Conservation (phyloP, 805 yeast species). For the Saturnispora sekii region DNA sequence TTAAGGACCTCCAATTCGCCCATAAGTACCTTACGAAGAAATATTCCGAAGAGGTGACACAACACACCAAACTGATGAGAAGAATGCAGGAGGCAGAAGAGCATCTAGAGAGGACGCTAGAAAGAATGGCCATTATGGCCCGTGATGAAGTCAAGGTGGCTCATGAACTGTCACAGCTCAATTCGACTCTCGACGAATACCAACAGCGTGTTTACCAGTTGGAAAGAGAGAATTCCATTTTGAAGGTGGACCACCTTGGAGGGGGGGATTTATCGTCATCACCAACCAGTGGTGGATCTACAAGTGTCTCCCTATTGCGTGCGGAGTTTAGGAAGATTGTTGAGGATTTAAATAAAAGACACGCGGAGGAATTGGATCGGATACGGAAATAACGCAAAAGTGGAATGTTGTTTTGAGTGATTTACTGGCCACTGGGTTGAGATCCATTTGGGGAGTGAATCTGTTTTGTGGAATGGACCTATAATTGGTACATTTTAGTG, state of each 20-base stretch:
- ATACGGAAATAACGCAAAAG: slow-evolving; percentile 3
- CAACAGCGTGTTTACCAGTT: background rate
- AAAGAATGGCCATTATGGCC: slow-evolving; percentile 19
- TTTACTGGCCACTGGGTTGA: too few relatives aligned
- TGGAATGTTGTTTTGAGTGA: too few relatives aligned
- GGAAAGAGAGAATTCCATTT: too few relatives aligned
- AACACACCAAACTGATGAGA: slow-evolving; percentile 42
- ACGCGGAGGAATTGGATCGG: slow-evolving; percentile 44
- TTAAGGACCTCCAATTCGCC: slow-evolving; percentile 60
- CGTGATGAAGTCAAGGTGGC: background rate
- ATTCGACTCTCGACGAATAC: background rate
- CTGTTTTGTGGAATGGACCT: too few relatives aligned
- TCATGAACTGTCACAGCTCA: background rate
- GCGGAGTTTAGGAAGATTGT: slow-evolving; percentile 62
- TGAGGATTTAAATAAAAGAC: slow-evolving; percentile 48
- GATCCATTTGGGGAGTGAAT: too few relatives aligned
- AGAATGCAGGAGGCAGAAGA: slow-evolving; percentile 36
- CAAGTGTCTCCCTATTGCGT: slow-evolving; percentile 43
- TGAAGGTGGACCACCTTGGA: too few relatives aligned
- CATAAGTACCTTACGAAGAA: slow-evolving; percentile 61
- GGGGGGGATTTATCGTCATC: background rate
- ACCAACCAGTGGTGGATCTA: background rate
- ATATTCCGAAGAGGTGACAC: slow-evolving; percentile 54
- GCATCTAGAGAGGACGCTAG: slow-evolving; percentile 27
- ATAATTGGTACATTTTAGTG: too few relatives aligned